Base-by-base conservation (phyloP, 2,329 filamentous ascomycete species). In the Cladosporium cucumerinum region DNA sequence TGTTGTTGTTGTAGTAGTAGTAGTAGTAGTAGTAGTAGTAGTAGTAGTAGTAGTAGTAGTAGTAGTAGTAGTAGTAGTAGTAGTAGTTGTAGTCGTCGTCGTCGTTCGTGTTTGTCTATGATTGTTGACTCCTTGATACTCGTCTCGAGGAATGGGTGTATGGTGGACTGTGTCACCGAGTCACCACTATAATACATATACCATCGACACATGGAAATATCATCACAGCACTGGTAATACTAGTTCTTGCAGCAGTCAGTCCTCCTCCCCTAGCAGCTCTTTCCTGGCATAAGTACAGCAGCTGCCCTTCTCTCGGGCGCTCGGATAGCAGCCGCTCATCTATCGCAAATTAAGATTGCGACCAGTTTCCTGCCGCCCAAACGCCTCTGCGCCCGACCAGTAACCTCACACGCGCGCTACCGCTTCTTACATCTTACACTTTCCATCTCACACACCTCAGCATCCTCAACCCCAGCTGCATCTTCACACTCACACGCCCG, bases 391-490 rank as follows among this genome's bases (percentile, higher is more conserved):
- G 26, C 26, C 51, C 30, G 39, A 46, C 39, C 39, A 46, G 39
- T n/a, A 46, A n/a, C 39, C 39, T 46, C 39, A 21, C 39, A 46
- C 39, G 39, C 39, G 36, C 36, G 36, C 36, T 16, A 43, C 14
- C 36, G 21, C 36, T 43, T 46, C 39, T 21, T 43, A 43, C 36
- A 46, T 39, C 39, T 46, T 21, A 46, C 39, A 46, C 39, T 46
- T 46, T 46, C 39, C 18, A 21, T 28, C 48, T 51, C 23, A 28
- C 26, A 28, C 26, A 51, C 23, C 48, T 34, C 54, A 39, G 18
- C 54, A 57, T 34, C 54, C 54, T 57, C 32, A 57, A 46, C 39
- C 54, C 54, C 36, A 36, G 21, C 48, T 61, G 59, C 59, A 61
- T 61, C 46, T 49, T 61, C 59, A 51, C 48, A 8, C 43, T 32